Evolutionary conservation across 306 rosid genomes (phyloP), one percentile per base, ranked within the genome.

Genomic region (Datisca glomerata): DNA sequence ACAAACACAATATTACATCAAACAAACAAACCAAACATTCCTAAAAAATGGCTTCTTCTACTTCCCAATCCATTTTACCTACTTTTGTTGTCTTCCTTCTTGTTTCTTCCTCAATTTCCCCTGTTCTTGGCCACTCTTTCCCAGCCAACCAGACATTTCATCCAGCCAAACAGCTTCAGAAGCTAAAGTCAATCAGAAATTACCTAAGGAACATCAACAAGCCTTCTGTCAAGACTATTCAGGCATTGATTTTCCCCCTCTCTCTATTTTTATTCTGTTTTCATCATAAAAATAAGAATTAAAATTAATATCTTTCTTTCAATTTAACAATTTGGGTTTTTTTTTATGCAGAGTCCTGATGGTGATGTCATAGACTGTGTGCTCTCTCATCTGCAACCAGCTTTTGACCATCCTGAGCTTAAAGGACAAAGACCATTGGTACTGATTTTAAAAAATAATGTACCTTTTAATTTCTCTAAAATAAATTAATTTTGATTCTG

Each of bases 331-430:
- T 39, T 16, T 45, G 27, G 49, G 45, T 31, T 12, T 10, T 17
- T 6, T 6, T 31, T 39, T 39, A n/a, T 55, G 42, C 59, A 54
- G 59, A 54, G 68, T 48, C 57, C 29, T 40, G 98, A 91, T 13
- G 98, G 98, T 38, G 98, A 91, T 73, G 48, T 78, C 8, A 84
- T 91, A 63, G 96, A 91, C 21, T 91, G 98, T 48, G 92, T 91
- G 19, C 46, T 33, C 2, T 75, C 96, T 63, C 94, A 80, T 70
- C 66, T 51, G 9, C 98, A 91, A 67, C 92, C 92, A n/a, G 96
- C 98, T 61, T 91, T 91, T 57, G 98, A 91, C 69, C 98, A 91
- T 58, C 96, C 95, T 47, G 50, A 34, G n/a, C 65, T 91, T 32
- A 75, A 59, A 65, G 96, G 86, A 31, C 71, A 72, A 12, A 75